phyloP scores from a whole-genome alignment of 495 filamentous ascomycete species.

The Neurospora terricola region DNA sequence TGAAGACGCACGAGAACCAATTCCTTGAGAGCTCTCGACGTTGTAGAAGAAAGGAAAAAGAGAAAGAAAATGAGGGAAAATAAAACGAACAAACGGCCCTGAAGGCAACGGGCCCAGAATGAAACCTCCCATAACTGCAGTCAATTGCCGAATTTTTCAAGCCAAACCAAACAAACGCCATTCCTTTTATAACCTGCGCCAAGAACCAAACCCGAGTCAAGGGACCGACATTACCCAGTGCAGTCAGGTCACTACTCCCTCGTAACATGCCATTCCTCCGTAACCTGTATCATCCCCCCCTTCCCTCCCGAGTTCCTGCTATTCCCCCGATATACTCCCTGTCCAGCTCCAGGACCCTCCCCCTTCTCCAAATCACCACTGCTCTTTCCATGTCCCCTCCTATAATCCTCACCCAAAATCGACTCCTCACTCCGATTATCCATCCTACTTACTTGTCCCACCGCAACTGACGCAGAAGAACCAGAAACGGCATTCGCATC shows the following conservation, averaged over 20 bases:
- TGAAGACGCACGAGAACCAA: too few relatives aligned
- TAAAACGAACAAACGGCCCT: too few relatives aligned
- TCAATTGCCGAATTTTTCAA: neutral
- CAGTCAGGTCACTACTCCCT: neutral
- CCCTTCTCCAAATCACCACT: neutral
- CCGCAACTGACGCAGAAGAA: neutral
- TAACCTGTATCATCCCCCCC: neutral
- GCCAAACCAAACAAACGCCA: neutral
- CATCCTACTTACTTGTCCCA: neutral
- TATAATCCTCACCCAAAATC: neutral
- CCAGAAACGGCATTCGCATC: neutral
- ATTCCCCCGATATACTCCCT: neutral
- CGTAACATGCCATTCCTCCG: neutral
- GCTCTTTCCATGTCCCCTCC: neutral
- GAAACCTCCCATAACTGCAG: too few relatives aligned
- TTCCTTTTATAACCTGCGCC: neutral
- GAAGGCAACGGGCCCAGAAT: too few relatives aligned
- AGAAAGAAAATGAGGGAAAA: too few relatives aligned
- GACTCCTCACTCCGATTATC: neutral
- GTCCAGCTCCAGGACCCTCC: neutral
- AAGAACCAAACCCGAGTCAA: neutral
- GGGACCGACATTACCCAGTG: neutral
- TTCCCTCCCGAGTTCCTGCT: neutral
- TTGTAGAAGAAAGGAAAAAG: too few relatives aligned
- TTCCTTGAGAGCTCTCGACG: too few relatives aligned